Conservation (phyloP, 179 eudicot species). For the Camellia oleifera region DNA sequence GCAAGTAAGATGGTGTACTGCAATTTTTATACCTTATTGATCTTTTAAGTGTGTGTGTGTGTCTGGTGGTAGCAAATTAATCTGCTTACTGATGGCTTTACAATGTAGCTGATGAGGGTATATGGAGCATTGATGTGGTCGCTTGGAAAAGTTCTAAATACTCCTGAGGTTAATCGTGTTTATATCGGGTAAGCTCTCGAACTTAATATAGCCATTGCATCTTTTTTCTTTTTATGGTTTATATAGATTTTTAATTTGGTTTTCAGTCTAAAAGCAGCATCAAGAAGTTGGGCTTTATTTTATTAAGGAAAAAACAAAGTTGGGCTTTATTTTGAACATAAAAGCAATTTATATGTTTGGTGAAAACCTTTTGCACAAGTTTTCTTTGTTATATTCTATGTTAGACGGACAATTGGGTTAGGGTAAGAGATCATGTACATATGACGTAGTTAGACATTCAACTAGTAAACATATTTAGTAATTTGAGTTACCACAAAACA, state of each 20-base stretch:
- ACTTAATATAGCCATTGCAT: neutral
- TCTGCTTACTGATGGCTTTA: neutral
- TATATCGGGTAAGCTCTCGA: conserved; percentile 74
- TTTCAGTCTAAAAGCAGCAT: neutral
- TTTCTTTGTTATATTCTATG: neutral
- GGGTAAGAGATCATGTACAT: no score
- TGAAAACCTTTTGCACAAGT: neutral
- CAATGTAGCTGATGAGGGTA: conserved; percentile 88
- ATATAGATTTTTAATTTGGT: neutral
- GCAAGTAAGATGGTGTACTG: conserved; percentile 47
- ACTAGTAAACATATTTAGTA: no score
- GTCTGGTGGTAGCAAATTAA: conserved; percentile 7
- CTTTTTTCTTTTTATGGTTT: neutral
- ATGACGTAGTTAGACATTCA: no score
- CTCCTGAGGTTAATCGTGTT: conserved; percentile 94
- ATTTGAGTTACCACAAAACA: no score
- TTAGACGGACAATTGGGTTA: no score
- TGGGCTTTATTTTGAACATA: neutral
- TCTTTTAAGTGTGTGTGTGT: neutral
- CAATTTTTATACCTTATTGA: neutral
- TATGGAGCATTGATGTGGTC: conserved; percentile 99
- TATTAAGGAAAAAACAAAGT: neutral
- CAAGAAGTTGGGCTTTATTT: neutral
- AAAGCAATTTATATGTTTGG: neutral
- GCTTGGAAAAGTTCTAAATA: conserved; percentile 91